These are phyloP conservation scores for Penicillium frequentans DNA, from an alignment of 2,329 filamentous ascomycete species.

Conservation along the genomic window DNA sequence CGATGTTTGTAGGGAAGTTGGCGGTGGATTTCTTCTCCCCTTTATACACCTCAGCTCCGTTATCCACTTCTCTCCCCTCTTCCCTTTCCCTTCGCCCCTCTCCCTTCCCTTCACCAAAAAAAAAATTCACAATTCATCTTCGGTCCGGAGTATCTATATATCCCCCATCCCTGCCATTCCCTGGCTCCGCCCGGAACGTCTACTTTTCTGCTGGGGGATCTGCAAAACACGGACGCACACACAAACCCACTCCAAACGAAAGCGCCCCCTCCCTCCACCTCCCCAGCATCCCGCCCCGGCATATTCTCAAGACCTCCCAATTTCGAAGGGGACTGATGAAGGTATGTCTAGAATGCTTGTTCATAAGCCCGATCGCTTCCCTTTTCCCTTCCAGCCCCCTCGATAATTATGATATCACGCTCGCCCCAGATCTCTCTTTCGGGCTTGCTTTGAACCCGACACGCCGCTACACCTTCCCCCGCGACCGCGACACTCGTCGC, in stretches of 20 bases:
- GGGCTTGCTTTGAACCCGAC: constrained; percentile 3
- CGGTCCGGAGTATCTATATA: background rate
- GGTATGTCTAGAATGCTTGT: constrained; percentile 18
- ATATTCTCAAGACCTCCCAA: constrained; percentile 7
- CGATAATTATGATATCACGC: constrained; percentile 31
- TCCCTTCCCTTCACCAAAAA: constrained; percentile 6
- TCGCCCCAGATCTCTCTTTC: constrained; percentile 7
- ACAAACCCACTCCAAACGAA: constrained; percentile 18
- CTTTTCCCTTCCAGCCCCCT: background rate
- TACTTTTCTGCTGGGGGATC: background rate
- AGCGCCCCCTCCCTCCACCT: background rate
- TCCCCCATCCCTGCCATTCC: background rate
- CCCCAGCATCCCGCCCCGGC: constrained; percentile 1
- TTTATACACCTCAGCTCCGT: constrained; percentile 18
- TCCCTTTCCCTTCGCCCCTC: constrained; percentile 5
- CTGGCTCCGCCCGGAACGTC: background rate
- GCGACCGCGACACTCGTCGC: constrained; percentile 19
- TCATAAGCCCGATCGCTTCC: background rate
- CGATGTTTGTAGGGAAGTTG: background rate
- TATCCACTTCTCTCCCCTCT: constrained; percentile 19
- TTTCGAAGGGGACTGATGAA: constrained; percentile 30
- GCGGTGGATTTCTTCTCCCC: constrained; percentile 7
- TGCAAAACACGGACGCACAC: constrained; percentile 13
- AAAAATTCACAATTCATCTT: background rate
- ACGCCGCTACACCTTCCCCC: constrained; percentile 1